These are phyloP conservation scores for Boletellus emodensis DNA, from an alignment of 768 basidiomycete species.

Conservation along the genomic window DNA sequence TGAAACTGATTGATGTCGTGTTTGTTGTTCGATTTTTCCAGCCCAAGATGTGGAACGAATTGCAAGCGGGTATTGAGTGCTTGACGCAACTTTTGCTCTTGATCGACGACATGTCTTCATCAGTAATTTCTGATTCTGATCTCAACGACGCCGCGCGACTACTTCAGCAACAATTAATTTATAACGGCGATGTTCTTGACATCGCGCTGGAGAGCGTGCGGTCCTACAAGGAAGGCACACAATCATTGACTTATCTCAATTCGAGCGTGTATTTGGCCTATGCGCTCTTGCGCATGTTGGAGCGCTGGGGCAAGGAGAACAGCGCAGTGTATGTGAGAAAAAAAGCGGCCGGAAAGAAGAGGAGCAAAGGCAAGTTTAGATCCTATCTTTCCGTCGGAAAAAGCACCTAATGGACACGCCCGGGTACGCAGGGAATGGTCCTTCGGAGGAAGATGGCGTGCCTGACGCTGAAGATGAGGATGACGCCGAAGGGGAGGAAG, in stretches of 20 bases:
- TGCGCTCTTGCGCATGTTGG: slow-evolving; percentile 83
- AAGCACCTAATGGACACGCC: slow-evolving; percentile 8
- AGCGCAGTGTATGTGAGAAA: slow-evolving; percentile 70
- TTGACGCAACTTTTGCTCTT: slow-evolving; percentile 88
- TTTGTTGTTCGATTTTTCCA: slow-evolving; percentile 28
- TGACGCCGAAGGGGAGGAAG: slow-evolving; percentile 56
- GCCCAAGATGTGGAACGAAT: slow-evolving; percentile 93
- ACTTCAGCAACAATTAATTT: slow-evolving; percentile 87
- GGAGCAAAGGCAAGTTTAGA: slow-evolving; percentile 43
- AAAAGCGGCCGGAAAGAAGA: slow-evolving; percentile 51
- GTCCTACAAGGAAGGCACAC: slow-evolving; percentile 76
- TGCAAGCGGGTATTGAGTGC: slow-evolving; percentile 92
- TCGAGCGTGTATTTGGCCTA: slow-evolving; percentile 82
- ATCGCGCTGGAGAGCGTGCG: slow-evolving; percentile 75
- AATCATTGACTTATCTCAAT: slow-evolving; percentile 78
- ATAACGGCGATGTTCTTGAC: slow-evolving; percentile 93
- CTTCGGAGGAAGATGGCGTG: slow-evolving; percentile 56
- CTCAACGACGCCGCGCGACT: slow-evolving; percentile 74
- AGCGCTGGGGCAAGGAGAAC: slow-evolving; percentile 76
- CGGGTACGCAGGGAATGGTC: slow-evolving; percentile 31
- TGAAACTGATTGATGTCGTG: slow-evolving; percentile 8
- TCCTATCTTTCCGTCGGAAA: slow-evolving; percentile 19
- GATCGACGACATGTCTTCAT: slow-evolving; percentile 76
- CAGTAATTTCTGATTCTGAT: slow-evolving; percentile 34
- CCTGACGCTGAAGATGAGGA: slow-evolving; percentile 66